Evolutionary conservation across 345 rosid species (phyloP).

Genomic region (Noccaea bulbosa): DNA sequence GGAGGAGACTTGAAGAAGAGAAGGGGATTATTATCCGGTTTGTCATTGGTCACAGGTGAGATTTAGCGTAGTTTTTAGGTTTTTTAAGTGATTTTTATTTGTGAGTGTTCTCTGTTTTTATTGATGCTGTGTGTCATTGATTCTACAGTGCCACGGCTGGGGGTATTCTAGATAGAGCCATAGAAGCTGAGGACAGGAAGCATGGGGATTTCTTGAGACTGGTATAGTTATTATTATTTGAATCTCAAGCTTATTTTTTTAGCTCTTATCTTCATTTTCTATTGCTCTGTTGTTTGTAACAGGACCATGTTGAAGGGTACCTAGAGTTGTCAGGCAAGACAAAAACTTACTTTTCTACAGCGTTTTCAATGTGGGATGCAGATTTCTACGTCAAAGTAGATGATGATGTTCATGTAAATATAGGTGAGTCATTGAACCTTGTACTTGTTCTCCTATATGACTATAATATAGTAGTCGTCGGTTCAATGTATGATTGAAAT

Average conservation of each 20-base stretch:
- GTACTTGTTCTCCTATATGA: too few species aligned
- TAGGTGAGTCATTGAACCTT: conserved; percentile 50
- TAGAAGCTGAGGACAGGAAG: conserved; percentile 88
- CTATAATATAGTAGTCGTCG: background rate
- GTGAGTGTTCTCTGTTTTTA: background rate
- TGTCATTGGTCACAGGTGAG: conserved; percentile 90
- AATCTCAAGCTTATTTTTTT: background rate
- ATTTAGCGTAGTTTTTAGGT: background rate
- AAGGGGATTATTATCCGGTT: conserved; percentile 88
- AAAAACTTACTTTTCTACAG: conserved; percentile 88
- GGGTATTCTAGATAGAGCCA: conserved; percentile 89
- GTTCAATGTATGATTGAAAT: conserved; percentile 26
- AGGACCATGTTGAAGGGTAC: conserved; percentile 99
- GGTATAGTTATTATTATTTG: conserved; percentile 45
- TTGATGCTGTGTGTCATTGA: conserved; percentile 15
- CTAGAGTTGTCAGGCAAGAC: conserved; percentile 97
- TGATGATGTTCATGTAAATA: conserved; percentile 97
- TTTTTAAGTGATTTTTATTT: background rate
- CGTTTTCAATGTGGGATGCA: conserved; percentile 90
- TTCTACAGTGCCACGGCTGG: conserved; percentile 79
- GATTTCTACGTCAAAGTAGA: conserved; percentile 97
- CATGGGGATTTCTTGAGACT: conserved; percentile 93
- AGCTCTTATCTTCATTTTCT: conserved; percentile 15
- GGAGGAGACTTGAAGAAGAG: conserved; percentile 88
- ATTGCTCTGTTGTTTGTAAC: conserved; percentile 34